Evolutionary conservation across 441 rosid species (phyloP), one percentile per base, ranked within the genome.

Genomic region (Raphanus hybrid): DNA sequence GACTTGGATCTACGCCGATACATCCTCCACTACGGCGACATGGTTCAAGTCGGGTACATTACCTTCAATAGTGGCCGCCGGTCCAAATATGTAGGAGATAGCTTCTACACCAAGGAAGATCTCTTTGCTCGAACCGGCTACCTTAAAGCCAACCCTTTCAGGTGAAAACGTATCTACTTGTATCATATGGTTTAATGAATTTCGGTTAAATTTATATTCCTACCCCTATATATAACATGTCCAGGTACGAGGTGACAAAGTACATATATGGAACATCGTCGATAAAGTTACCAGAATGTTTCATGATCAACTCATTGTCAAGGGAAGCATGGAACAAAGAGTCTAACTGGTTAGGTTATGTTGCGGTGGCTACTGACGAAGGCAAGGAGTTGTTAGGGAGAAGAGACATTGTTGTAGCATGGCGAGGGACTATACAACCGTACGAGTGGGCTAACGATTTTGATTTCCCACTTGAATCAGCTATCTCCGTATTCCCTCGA

Each of bases 361-460:
- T 29, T 4, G 34, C 34, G 34, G 34, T 29, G 34, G 34, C 34
- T 29, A 29, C 34, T 4, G 34, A 29, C 34, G 34, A 29, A 5
- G 34, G 34, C 34, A 29, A 29, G 34, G 34, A 29, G 34, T 29
- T 29, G 4, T 29, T 29, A 29, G 34, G 34, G 50, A 81, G 87
- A 74, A 77, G 89, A 69, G 89, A 84, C 67, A 86, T 84, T 55
- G 79, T 86, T 55, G 79, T 86, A 20, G 76, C 83, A 0, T 86
- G 87, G 89, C 64, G 86, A 67, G 87, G 89, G 64, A 84, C 87
- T 16, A n/a, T 61, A 59, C 84, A 69, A 14, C 7, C 70, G 1
- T 55, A 75, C 27, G 89, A 86, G 32, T 79, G 79, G 84, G 74
- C 77, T 45, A 72, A 74, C 18, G 84, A 84, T 76, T 69, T 29